Conservation (phyloP, 1,284 basidiomycete species). For the Microbotryum scabiosae region DNA sequence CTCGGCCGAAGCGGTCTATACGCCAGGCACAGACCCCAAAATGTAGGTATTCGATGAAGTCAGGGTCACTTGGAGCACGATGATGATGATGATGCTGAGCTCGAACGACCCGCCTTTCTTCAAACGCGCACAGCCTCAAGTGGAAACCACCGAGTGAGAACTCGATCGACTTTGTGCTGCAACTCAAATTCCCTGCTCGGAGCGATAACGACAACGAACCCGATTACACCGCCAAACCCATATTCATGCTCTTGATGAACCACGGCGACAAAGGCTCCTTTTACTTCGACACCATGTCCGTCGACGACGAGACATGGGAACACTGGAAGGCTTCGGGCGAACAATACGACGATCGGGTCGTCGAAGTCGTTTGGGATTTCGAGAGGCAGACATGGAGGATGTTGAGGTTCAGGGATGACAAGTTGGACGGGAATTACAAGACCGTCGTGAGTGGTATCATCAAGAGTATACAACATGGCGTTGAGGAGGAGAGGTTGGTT, state of each 20-base stretch:
- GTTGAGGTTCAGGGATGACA: constrained; percentile 87
- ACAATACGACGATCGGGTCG: constrained; percentile 79
- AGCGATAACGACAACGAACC: constrained; percentile 51
- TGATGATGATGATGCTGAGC: constrained; percentile 5
- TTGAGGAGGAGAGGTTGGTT: constrained; percentile 48
- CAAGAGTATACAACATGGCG: constrained; percentile 78
- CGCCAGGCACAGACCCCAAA: constrained; percentile 79
- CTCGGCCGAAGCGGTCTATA: constrained; percentile 73
- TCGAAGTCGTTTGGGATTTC: constrained; percentile 86
- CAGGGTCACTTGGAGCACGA: too few relatives aligned
- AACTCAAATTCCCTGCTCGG: constrained; percentile 77
- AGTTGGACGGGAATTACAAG: constrained; percentile 77
- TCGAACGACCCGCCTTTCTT: not conserved
- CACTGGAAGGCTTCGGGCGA: constrained; percentile 74
- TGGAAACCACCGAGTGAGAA: constrained; percentile 99
- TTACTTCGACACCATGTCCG: constrained; percentile 75
- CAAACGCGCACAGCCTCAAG: constrained; percentile 57
- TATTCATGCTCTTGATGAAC: constrained; percentile 58
- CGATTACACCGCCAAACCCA: constrained; percentile 75
- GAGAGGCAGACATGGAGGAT: constrained; percentile 62
- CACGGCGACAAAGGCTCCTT: constrained; percentile 49
- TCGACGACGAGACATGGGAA: constrained; percentile 90
- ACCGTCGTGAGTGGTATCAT: constrained; percentile 75
- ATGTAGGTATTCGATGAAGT: constrained; percentile 54
- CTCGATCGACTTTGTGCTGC: constrained; percentile 92